Percentiles rank a stretch among this genome's conserved stretches.
Conservation (phyloP, 2,329 filamentous ascomycete species). For the Colletotrichum higginsianum region DNA sequence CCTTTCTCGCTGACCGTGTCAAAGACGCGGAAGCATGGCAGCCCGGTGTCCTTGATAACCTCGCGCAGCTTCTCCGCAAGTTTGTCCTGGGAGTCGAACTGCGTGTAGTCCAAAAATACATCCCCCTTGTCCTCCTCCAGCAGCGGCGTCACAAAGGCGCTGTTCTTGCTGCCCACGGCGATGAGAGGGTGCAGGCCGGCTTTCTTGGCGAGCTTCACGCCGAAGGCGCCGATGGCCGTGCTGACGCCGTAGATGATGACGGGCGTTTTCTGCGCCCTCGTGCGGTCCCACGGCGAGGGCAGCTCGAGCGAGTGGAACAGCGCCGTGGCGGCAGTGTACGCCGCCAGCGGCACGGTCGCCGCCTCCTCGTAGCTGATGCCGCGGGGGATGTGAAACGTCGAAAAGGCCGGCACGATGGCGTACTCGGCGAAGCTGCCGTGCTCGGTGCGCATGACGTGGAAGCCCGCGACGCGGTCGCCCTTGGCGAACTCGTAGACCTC, state of each 20-base stretch:
- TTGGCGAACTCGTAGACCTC: constrained; percentile 41
- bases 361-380: constrained; percentile 68
- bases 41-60: constrained; percentile 31
- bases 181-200: constrained; percentile 72
- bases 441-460: constrained; percentile 65
- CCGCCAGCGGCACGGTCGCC: constrained; percentile 69
- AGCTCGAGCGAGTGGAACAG: constrained; percentile 63
- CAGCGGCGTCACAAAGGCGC: constrained; percentile 36
- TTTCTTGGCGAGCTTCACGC: constrained; percentile 65
- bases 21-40: constrained; percentile 35
- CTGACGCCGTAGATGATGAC: constrained; percentile 65
- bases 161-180: constrained; percentile 65
- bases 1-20: constrained; percentile 43
- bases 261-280: constrained; percentile 33
- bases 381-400: constrained; percentile 69
- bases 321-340: constrained; percentile 67
- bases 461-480: constrained; percentile 64
- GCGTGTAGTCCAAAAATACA: constrained; percentile 43
- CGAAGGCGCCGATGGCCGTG: constrained; percentile 69
- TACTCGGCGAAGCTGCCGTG: constrained; percentile 74
- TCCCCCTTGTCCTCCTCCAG: constrained; percentile 39
- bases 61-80: constrained; percentile 40
- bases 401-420: constrained; percentile 67
- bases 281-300: constrained; percentile 62
- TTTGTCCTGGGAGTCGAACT: constrained; percentile 37